Evolutionary conservation across 2,329 filamentous ascomycete genomes (phyloP).

Genomic region (Daldinia eschscholtzii): DNA sequence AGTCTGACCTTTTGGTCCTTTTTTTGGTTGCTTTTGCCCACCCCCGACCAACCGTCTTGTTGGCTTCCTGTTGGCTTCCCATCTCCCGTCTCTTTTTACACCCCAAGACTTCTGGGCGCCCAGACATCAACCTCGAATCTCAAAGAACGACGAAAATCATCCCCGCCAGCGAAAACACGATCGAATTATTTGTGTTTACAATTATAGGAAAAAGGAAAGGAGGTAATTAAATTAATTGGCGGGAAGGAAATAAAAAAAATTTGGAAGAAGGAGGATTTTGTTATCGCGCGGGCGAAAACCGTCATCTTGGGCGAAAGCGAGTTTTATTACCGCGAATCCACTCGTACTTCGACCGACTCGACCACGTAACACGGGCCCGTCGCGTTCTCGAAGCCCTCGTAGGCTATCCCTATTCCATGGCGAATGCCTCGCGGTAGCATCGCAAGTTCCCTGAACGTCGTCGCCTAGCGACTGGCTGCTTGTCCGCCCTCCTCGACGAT

Average conservation of each 20-base stretch:
- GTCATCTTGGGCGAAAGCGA: constrained; percentile 16
- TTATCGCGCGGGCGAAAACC: neutral
- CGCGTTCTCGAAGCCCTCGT: constrained; percentile 36
- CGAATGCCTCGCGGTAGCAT: constrained; percentile 51
- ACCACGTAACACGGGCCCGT: constrained; percentile 34
- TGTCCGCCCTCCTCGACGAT: constrained; percentile 42
- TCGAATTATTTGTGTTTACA: constrained; percentile 6
- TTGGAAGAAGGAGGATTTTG: no score
- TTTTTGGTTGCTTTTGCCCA: constrained; percentile 27
- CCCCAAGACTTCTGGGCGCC: constrained; percentile 57
- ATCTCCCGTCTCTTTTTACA: constrained; percentile 44
- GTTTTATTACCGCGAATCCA: constrained; percentile 27
- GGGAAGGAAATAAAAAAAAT: neutral
- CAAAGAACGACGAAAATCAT: constrained; percentile 40
- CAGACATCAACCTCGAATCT: constrained; percentile 52
- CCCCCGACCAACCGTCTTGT: constrained; percentile 26
- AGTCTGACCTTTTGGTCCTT: constrained; percentile 20
- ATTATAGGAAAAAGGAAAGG: neutral
- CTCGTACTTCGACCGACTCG: constrained; percentile 26
- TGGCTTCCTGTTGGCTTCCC: constrained; percentile 38
- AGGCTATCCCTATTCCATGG: constrained; percentile 53
- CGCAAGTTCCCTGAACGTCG: constrained; percentile 45
- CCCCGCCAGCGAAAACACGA: constrained; percentile 22
- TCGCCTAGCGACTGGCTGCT: constrained; percentile 49
- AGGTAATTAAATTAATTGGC: constrained; percentile 5